Conservation (phyloP, 1,139 yeast species). For the Suhomyces guaymorum region DNA sequence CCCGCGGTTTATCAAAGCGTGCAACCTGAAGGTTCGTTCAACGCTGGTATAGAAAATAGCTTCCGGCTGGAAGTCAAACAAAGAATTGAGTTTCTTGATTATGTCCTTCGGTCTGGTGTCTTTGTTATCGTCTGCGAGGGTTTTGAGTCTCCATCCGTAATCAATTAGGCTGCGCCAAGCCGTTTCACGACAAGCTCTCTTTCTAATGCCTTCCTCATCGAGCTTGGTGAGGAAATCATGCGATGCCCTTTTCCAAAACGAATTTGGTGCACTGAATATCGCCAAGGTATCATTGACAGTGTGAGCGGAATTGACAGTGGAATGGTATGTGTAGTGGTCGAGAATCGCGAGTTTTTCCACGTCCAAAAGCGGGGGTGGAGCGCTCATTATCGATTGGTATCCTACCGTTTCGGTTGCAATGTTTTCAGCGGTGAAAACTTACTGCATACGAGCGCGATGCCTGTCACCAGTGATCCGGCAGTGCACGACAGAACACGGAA, state of each 20-base stretch:
- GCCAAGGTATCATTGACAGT: constrained; percentile 3
- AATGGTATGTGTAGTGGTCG: constrained; percentile 13
- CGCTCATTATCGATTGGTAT: constrained; percentile 3
- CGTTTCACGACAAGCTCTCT: constrained; percentile 3
- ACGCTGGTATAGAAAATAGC: too few relatives aligned
- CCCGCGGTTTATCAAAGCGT: too few relatives aligned
- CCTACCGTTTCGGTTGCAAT: constrained; percentile 7
- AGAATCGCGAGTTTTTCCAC: constrained; percentile 10
- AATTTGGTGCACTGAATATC: constrained; percentile 4
- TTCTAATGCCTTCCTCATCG: constrained; percentile 9
- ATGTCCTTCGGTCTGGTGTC: too few relatives aligned
- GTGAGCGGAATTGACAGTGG: constrained; percentile 8
- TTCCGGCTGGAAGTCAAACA: constrained; percentile 6
- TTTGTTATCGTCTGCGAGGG: not conserved
- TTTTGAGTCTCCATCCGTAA: not conserved
- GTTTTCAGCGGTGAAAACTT: not conserved
- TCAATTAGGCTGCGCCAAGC: constrained; percentile 4
- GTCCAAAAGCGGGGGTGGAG: constrained; percentile 7
- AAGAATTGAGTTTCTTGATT: not conserved
- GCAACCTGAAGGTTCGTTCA: too few relatives aligned
- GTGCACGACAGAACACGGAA: not conserved
- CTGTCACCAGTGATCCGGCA: not conserved
- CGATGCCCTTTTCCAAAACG: too few relatives aligned
- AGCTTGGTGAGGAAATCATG: constrained; percentile 6
- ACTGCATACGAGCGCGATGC: constrained; percentile 2